Evolutionary conservation across 176 grass and related monocot genomes (phyloP), one percentile per base, ranked within the genome.

Genomic region (Raddia guianensis): DNA sequence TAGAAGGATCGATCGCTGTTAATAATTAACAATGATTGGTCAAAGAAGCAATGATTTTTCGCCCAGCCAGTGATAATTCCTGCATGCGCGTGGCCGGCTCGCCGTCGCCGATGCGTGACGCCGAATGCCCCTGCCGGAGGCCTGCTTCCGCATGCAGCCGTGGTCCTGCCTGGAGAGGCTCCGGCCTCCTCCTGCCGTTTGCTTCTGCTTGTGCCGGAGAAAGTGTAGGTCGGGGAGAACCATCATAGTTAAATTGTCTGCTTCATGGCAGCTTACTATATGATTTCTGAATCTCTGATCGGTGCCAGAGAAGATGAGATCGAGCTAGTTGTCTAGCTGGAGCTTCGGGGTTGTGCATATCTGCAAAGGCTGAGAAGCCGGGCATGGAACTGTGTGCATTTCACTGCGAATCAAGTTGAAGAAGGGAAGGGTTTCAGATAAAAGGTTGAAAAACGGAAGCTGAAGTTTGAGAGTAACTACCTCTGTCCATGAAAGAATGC

Each of bases 211-310:
- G 76, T 49, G 83, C 37, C 46, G 12, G 68, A 40, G 76, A 6
- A 18, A 53, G 49, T 73, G 49, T 66, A 80, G 83, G 68, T 86
- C 84, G 43, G 68, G 32, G 35, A 32, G 77, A 86, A 68, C 40
- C n/a, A 44, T 74, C 84, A 59, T 14, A 42, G 77, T 66, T 80
- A 49, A 74, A 60, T 51, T 20, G 33, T n/a, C 21, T 15, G 4
- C 59, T 65, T 84, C 16, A 42, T 52, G 69, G 58, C 57, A 80
- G 66, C 40, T 49, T 35, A 27, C 27, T 27, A 27, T 27, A 27
- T 57, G 10, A 75, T 55, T 42, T 56, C 18, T 64, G 59, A 15
- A 60, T 9, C 15, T 44, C 19, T 0, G 49, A 40, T 54, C 70
- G 32, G 35, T 11, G 2, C 52, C 12, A 35, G 3, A 16, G 12